Evolutionary conservation across 495 filamentous ascomycete species (phyloP).

Genomic region (Xylaria nigripes): DNA sequence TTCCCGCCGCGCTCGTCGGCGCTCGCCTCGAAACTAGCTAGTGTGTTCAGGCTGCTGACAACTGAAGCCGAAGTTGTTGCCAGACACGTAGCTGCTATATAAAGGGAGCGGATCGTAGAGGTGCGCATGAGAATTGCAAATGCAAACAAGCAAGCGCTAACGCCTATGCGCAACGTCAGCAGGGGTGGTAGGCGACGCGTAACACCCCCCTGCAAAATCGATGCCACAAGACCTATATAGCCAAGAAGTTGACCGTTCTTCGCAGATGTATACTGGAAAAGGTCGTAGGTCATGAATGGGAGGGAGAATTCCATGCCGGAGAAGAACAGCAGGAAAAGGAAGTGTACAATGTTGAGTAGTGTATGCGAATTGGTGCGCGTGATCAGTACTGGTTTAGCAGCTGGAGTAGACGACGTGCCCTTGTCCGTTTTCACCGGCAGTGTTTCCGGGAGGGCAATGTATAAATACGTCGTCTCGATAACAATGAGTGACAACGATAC

Average conservation of each 20-base stretch:
- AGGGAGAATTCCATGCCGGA: slow-evolving; percentile 95
- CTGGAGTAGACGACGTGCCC: slow-evolving; percentile 15
- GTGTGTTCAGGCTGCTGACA: slow-evolving; percentile 84
- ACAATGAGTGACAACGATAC: slow-evolving; percentile 78
- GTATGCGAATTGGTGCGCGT: slow-evolving; percentile 69
- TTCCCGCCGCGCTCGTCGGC: slow-evolving; percentile 77
- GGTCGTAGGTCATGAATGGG: slow-evolving; percentile 92
- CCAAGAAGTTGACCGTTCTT: slow-evolving; percentile 84
- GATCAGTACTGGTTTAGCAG: slow-evolving; percentile 12
- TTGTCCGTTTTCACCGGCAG: slow-evolving; percentile 48
- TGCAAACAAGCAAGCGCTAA: slow-evolving; percentile 64
- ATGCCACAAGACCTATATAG: slow-evolving; percentile 87
- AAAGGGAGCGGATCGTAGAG: slow-evolving; percentile 56
- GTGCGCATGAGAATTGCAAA: slow-evolving; percentile 75
- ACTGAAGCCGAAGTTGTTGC: slow-evolving; percentile 89
- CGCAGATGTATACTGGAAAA: slow-evolving; percentile 71
- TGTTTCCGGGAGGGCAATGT: slow-evolving; percentile 80
- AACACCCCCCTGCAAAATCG: slow-evolving; percentile 77
- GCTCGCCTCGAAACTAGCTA: slow-evolving; percentile 80
- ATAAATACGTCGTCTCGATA: slow-evolving; percentile 82
- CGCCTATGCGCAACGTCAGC: slow-evolving; percentile 66
- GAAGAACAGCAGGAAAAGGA: slow-evolving; percentile 92
- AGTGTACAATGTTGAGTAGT: slow-evolving; percentile 78
- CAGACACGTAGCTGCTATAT: slow-evolving; percentile 69
- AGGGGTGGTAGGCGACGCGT: slow-evolving; percentile 75